These are phyloP conservation scores for Fusarium abutilonis DNA, from an alignment of 2,329 filamentous ascomycete genomes.

Conservation along the genomic window DNA sequence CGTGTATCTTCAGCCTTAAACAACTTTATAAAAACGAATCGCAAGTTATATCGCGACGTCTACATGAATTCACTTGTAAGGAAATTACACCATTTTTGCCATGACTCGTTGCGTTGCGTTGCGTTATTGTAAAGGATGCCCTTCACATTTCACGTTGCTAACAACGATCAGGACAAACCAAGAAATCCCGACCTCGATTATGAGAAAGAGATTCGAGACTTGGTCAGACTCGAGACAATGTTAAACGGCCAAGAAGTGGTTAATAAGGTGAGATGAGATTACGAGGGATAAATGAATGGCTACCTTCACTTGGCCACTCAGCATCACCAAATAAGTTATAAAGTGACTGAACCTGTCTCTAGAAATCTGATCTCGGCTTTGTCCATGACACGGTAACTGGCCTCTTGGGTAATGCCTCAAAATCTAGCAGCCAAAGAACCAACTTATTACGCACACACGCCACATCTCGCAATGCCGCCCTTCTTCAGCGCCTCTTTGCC, in stretches of 20 bases:
- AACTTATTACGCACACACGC: constrained; percentile 51
- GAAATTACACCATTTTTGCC: not conserved
- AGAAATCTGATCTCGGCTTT: constrained; percentile 59
- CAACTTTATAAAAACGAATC: constrained; percentile 66
- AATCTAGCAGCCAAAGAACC: constrained; percentile 44
- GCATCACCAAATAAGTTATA: too few relatives aligned
- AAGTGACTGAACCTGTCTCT: not conserved
- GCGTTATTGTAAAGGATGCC: not conserved
- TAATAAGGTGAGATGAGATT: constrained; percentile 53
- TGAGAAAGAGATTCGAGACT: constrained; percentile 56
- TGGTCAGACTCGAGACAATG: constrained; percentile 57
- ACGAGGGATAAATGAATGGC: not conserved
- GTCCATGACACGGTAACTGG: constrained; percentile 58
- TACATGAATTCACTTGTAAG: constrained; percentile 68
- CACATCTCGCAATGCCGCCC: constrained; percentile 58
- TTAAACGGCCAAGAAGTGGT: constrained; percentile 45
- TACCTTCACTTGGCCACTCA: not conserved
- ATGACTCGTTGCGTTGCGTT: too few relatives aligned
- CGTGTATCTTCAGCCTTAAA: constrained; percentile 63
- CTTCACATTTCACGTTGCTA: not conserved
- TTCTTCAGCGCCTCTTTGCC: constrained; percentile 59
- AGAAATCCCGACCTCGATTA: constrained; percentile 53
- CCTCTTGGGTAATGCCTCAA: constrained; percentile 57
- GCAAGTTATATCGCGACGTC: constrained; percentile 67
- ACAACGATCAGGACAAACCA: constrained; percentile 48